Evolutionary conservation across 495 filamentous ascomycete species (phyloP).

Genomic region (Aspergillus affinis): DNA sequence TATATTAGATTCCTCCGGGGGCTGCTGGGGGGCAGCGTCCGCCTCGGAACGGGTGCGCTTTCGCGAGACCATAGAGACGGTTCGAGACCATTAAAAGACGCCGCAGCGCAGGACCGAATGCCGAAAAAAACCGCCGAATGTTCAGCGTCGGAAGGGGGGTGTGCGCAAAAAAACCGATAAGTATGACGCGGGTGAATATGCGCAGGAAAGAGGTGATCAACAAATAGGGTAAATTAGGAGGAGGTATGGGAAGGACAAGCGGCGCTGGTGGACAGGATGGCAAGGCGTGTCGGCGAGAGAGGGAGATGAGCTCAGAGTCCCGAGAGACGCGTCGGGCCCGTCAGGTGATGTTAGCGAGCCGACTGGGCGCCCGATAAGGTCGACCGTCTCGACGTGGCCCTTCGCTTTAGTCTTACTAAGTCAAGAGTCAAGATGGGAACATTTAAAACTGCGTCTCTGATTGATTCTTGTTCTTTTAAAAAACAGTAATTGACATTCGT

Average conservation of each 20-base stretch:
- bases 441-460: neutral
- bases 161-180: conserved; percentile 6
- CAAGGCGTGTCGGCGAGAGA: conserved; percentile 28
- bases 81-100: conserved; percentile 32
- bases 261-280: conserved; percentile 4
- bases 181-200: neutral
- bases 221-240: neutral
- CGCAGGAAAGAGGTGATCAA: conserved; percentile 2
- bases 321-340: conserved; percentile 33
- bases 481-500: neutral
- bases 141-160: conserved; percentile 1
- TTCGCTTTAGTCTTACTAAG: no score
- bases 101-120: conserved; percentile 22
- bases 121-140: conserved; percentile 4
- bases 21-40: conserved; percentile 47
- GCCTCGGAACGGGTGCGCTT: conserved; percentile 74
- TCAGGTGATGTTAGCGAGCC: conserved; percentile 34
- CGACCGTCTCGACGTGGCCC: no score
- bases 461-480: no score
- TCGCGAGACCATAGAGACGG: conserved; percentile 54
- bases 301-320: conserved; percentile 35
- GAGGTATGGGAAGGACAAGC: neutral
- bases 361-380: conserved; percentile 16
- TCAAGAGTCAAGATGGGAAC: no score
- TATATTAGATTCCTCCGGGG: conserved; percentile 49